These are phyloP conservation scores for Bipolaris victoriae DNA, from an alignment of 2,329 filamentous ascomycete species.

Conservation along the genomic window DNA sequence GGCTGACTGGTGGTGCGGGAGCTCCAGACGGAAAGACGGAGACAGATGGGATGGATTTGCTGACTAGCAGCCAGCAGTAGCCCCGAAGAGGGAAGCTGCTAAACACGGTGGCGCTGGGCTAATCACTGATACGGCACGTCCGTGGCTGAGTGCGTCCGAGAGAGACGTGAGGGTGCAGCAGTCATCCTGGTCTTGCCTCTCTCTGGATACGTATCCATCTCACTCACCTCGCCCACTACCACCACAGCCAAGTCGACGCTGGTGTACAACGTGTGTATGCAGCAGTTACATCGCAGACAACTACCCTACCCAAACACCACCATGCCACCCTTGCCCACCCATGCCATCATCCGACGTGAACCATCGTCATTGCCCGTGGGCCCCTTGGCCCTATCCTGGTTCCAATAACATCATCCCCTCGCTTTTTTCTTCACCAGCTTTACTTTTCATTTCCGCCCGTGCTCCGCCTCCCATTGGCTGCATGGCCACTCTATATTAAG, in stretches of 20 bases:
- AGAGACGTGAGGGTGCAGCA: neutral
- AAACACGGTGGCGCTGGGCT: constrained; percentile 12
- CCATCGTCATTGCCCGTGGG: neutral
- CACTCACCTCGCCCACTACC: neutral
- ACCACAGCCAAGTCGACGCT: too few relatives aligned
- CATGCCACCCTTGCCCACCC: neutral
- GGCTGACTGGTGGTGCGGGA: neutral
- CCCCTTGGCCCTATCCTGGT: constrained; percentile 9
- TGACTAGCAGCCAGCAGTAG: constrained; percentile 11
- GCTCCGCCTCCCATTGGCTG: constrained; percentile 26
- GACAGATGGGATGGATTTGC: constrained; percentile 14
- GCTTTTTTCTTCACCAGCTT: constrained; percentile 12
- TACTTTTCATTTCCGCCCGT: constrained; percentile 15
- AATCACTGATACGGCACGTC: constrained; percentile 16
- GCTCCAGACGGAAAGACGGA: constrained; percentile 24
- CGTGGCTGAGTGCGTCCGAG: constrained; percentile 19
- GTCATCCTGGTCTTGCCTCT: too few relatives aligned
- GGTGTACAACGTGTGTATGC: too few relatives aligned
- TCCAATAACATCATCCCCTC: constrained; percentile 20
- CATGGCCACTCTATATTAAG: constrained; percentile 37
- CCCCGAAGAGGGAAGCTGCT: constrained; percentile 21
- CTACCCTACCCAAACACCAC: neutral
- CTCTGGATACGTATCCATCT: neutral
- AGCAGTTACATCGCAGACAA: too few relatives aligned
- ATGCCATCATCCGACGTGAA: neutral